A percentile compares a stretch with the other conserved stretches of the same genome.
Conservation (phyloP, 257 asterid species). For the Solanum chilense region DNA sequence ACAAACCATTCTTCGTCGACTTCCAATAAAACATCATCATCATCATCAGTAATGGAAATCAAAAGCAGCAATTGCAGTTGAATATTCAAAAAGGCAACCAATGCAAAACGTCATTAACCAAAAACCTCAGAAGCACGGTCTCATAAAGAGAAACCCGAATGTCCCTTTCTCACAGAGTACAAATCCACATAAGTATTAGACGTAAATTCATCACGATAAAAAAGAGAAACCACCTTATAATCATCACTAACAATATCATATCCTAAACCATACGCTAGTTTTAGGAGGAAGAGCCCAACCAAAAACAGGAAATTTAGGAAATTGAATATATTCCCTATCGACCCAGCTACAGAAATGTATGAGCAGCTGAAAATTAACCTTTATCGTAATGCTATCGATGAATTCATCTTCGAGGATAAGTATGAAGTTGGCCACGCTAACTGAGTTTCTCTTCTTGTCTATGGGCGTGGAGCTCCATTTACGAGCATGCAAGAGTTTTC, state of each 20-base stretch:
- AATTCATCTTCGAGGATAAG: neutral
- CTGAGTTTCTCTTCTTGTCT: neutral
- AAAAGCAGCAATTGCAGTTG: slow-evolving; percentile 19
- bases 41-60: neutral
- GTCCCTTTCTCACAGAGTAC: slow-evolving; percentile 16
- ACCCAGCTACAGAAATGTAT: neutral
- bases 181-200: slow-evolving; percentile 29
- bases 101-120: slow-evolving; percentile 10
- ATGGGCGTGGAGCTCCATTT: neutral
- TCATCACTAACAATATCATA: slow-evolving; percentile 25
- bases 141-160: slow-evolving; percentile 13
- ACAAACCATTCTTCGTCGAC: neutral
- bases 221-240: slow-evolving; percentile 33
- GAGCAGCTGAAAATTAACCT: neutral
- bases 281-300: neutral
- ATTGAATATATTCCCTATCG: too few relatives aligned
- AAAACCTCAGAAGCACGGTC: neutral
- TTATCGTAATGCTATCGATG: neutral
- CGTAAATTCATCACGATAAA: slow-evolving; percentile 5
- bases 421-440: neutral
- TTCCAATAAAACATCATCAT: neutral
- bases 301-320: neutral
- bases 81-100: neutral
- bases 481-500: neutral
- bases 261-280: slow-evolving; percentile 21